These are phyloP conservation scores for Rubroboletus satanas DNA, from an alignment of 768 basidiomycete genomes.

Conservation along the genomic window DNA sequence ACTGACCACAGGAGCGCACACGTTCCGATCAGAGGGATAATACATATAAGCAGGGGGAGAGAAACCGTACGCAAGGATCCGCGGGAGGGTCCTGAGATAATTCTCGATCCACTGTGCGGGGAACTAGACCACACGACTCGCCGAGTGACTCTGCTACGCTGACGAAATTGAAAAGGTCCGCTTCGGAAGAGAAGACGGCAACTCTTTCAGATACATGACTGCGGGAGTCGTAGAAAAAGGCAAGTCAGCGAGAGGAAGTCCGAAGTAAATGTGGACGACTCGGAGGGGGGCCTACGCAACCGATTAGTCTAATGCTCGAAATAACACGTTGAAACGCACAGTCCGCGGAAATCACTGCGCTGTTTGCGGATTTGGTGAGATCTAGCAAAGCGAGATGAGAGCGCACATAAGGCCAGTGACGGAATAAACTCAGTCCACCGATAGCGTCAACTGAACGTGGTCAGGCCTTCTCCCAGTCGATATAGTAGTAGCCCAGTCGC, in stretches of 20 bases:
- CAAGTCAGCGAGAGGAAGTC: conserved; percentile 16
- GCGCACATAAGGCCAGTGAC: not conserved
- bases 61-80: conserved; percentile 24
- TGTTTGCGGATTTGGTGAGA: conserved; percentile 26
- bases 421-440: not conserved
- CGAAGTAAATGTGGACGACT: conserved; percentile 10
- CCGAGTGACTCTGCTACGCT: not conserved
- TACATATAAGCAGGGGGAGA: conserved; percentile 24
- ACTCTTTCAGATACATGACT: conserved; percentile 11
- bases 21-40: conserved; percentile 18
- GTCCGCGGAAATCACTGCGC: conserved; percentile 33
- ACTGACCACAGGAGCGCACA: conserved; percentile 1
- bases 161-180: conserved; percentile 8
- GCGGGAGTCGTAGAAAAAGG: conserved; percentile 10
- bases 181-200: conserved; percentile 6
- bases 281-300: conserved; percentile 16
- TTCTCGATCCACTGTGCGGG: conserved; percentile 29
- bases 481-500: not conserved
- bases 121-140: conserved; percentile 20
- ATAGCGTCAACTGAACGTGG: not conserved
- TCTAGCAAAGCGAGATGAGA: conserved; percentile 17
- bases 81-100: conserved; percentile 29
- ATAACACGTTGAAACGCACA: conserved; percentile 19
- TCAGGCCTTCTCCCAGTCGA: not conserved
- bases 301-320: conserved; percentile 23